These are phyloP conservation scores for Stygiomarasmius scandens DNA, from an alignment of 1,284 basidiomycete genomes.

Conservation along the genomic window DNA sequence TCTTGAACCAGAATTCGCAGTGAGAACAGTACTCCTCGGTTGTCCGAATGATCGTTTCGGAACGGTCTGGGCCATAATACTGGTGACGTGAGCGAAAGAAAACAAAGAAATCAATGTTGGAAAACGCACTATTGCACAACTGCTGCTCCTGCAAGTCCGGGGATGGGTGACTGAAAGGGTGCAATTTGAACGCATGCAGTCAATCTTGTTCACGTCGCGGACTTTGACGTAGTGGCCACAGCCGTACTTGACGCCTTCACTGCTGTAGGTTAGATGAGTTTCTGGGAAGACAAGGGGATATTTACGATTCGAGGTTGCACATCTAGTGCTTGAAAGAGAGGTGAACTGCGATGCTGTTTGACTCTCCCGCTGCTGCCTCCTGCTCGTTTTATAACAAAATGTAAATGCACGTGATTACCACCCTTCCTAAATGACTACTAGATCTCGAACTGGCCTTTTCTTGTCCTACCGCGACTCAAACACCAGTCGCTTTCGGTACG, in stretches of 20 bases:
- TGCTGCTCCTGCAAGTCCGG: slow-evolving; percentile 53
- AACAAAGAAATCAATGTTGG: slow-evolving; percentile 7
- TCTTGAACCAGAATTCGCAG: slow-evolving; percentile 68
- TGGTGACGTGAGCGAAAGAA: slow-evolving; percentile 30
- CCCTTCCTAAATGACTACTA: slow-evolving; percentile 50
- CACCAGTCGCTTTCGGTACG: slow-evolving; percentile 43
- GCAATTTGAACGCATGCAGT: slow-evolving; percentile 64
- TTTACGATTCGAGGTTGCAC: slow-evolving; percentile 77
- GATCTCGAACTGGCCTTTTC: slow-evolving; percentile 92
- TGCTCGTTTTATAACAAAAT: not conserved
- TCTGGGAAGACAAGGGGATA: slow-evolving; percentile 17
- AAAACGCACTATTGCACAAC: slow-evolving; percentile 50
- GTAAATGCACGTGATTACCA: not conserved
- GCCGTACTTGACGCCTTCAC: slow-evolving; percentile 74
- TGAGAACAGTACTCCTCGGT: slow-evolving; percentile 61
- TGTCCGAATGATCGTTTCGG: slow-evolving; percentile 56
- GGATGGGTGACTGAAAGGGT: slow-evolving; percentile 58
- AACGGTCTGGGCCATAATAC: slow-evolving; percentile 71
- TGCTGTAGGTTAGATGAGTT: slow-evolving; percentile 30
- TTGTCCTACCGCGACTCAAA: slow-evolving; percentile 90
- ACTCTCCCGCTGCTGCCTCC: not conserved
- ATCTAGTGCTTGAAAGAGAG: slow-evolving; percentile 37
- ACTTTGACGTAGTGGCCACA: slow-evolving; percentile 67
- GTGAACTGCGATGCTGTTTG: too few species aligned
- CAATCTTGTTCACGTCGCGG: slow-evolving; percentile 55